Conservation (phyloP, 306 rosid species). For the Argentina anserina region DNA sequence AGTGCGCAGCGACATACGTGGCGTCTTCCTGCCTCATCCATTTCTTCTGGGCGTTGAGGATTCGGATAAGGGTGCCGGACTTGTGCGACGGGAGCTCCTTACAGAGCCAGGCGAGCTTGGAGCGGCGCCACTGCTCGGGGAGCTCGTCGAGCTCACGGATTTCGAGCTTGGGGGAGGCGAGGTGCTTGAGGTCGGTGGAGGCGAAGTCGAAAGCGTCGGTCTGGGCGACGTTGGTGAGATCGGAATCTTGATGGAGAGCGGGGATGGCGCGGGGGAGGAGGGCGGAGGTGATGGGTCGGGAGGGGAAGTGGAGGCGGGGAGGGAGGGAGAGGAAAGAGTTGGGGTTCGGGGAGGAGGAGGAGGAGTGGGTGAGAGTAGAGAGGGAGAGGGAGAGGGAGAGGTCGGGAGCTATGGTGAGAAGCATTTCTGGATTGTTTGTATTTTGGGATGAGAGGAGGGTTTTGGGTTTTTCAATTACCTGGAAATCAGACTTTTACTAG, state of each 20-base stretch:
- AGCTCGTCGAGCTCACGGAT: conserved; percentile 46
- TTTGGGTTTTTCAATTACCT: neutral
- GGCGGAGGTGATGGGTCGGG: neutral
- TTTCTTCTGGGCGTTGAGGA: conserved; percentile 78
- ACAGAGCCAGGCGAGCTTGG: conserved; percentile 62
- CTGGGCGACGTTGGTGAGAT: conserved; percentile 14
- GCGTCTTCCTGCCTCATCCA: conserved; percentile 74
- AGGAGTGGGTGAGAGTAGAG: conserved; percentile 2
- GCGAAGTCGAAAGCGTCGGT: conserved; percentile 31
- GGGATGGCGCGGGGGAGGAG: neutral
- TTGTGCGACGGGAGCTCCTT: conserved; percentile 53
- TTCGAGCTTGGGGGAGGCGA: conserved; percentile 37
- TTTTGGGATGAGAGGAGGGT: neutral
- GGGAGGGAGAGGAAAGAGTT: conserved; percentile 23
- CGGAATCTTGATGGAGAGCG: conserved; percentile 18
- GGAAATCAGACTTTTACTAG: too few relatives aligned
- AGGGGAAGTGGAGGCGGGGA: conserved; percentile 10
- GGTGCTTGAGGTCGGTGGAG: conserved; percentile 37
- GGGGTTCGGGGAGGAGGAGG: conserved; percentile 2
- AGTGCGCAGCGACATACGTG: conserved; percentile 69
- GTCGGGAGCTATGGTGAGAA: conserved; percentile 23
- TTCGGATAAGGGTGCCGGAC: conserved; percentile 39
- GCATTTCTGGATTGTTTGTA: neutral
- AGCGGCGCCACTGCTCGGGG: conserved; percentile 65
- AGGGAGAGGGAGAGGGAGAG: neutral